Conservation (phyloP, 2,329 filamentous ascomycete genomes). For the Aspergillus nomiae region DNA sequence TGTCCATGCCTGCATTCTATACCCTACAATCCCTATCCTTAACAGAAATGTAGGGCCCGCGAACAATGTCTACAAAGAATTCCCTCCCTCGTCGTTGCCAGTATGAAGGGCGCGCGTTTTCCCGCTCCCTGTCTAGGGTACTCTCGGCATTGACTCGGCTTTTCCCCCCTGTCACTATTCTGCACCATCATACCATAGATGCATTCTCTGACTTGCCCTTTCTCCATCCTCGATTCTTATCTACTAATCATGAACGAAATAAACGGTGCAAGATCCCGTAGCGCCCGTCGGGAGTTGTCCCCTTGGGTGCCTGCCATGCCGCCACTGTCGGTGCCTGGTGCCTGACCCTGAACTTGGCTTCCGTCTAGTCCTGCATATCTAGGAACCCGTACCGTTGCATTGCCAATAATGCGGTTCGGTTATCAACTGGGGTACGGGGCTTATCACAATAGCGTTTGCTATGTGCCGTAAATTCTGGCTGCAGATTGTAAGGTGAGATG, state of each 20-base stretch:
- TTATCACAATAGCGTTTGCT: neutral
- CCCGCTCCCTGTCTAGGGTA: neutral
- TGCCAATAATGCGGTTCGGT: neutral
- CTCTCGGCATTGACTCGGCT: neutral
- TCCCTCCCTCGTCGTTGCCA: neutral
- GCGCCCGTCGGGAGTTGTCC: neutral
- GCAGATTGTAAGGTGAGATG: neutral
- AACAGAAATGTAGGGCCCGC: neutral
- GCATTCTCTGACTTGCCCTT: neutral
- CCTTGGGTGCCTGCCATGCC: neutral
- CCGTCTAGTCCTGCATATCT: neutral
- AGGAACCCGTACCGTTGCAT: no score
- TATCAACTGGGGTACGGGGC: neutral
- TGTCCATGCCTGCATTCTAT: neutral
- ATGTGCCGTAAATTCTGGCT: neutral
- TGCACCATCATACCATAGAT: constrained; percentile 3
- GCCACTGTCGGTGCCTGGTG: neutral
- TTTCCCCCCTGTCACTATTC: neutral
- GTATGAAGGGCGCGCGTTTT: neutral
- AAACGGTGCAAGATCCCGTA: neutral
- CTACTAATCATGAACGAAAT: neutral
- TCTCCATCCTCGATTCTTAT: neutral
- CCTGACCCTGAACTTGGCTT: neutral
- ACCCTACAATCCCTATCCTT: neutral
- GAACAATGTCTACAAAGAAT: neutral